A percentile compares a stretch with the other conserved stretches of the same genome.
phyloP scores from a whole-genome alignment of 345 rosid species.

The Ricinus communis region DNA sequence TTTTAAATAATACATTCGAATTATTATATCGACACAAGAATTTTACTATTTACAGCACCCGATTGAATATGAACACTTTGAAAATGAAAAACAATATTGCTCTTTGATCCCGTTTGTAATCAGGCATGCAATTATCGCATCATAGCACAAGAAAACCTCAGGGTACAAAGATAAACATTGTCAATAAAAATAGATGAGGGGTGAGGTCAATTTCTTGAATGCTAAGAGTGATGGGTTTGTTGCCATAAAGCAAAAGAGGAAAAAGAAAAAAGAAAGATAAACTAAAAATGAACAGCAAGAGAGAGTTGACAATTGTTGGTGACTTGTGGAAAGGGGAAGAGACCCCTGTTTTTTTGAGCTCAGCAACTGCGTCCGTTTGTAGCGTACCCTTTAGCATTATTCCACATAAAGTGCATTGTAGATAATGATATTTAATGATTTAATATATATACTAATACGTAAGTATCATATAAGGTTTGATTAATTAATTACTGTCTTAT shows the following conservation, averaged over 20 bases:
- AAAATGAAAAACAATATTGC: too few relatives aligned
- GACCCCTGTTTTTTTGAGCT: constrained; percentile 28
- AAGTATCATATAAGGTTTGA: too few relatives aligned
- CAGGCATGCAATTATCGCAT: constrained; percentile 1
- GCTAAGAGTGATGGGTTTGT: constrained; percentile 25
- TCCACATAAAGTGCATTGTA: constrained; percentile 30
- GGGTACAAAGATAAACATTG: too few relatives aligned
- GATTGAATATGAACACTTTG: too few relatives aligned
- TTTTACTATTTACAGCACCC: too few relatives aligned
- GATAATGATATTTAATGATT: constrained; percentile 19
- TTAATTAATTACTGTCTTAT: constrained; percentile 19
- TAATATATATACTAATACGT: background rate
- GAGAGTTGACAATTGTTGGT: constrained; percentile 41
- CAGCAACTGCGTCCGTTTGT: constrained; percentile 41
- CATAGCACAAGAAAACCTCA: too few relatives aligned
- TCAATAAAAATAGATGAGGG: background rate
- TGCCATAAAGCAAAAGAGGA: background rate
- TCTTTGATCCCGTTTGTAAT: background rate
- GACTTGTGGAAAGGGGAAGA: constrained; percentile 20
- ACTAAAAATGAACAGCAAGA: background rate
- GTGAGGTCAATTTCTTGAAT: constrained; percentile 28
- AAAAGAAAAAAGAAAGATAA: background rate
- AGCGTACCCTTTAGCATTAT: constrained; percentile 19
- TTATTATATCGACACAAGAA: too few relatives aligned
- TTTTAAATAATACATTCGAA: too few relatives aligned